Conservation (phyloP, 805 yeast species). For the Tetrapisispora taiwanensis region DNA sequence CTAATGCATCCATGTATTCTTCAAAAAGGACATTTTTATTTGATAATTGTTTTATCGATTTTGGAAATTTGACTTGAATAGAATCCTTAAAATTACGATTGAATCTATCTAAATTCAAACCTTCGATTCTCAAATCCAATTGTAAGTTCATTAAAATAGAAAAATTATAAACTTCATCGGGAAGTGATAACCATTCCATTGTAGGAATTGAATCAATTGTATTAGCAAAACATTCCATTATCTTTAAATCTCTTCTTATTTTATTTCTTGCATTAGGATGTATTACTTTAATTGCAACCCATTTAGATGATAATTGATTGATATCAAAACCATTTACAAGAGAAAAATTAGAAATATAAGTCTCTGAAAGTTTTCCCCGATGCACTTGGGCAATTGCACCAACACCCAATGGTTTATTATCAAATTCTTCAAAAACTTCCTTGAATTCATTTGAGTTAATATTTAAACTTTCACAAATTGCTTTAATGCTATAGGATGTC, state of each 20-base stretch:
- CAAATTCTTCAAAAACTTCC: constrained; percentile 72
- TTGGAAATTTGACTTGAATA: constrained; percentile 67
- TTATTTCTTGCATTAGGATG: constrained; percentile 76
- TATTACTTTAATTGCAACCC: constrained; percentile 83
- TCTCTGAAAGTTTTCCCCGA: constrained; percentile 49
- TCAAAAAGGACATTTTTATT: constrained; percentile 73
- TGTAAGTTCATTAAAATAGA: constrained; percentile 78
- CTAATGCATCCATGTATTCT: constrained; percentile 72
- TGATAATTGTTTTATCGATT: constrained; percentile 38
- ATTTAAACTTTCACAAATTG: constrained; percentile 50
- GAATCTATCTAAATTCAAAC: constrained; percentile 65
- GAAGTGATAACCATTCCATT: constrained; percentile 95
- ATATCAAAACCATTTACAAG: too few species aligned
- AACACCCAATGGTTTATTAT: constrained; percentile 76
- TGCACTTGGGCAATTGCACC: constrained; percentile 98
- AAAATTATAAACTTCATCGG: constrained; percentile 88
- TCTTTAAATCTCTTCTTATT: constrained; percentile 69
- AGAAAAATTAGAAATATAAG: constrained; percentile 28
- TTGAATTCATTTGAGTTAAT: constrained; percentile 44
- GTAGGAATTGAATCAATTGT: constrained; percentile 69
- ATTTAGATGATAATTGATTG: constrained; percentile 26
- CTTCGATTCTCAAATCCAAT: constrained; percentile 83
- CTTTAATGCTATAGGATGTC: constrained; percentile 45
- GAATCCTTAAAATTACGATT: constrained; percentile 51
- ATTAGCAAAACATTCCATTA: constrained; percentile 74